Evolutionary conservation across 176 grass and related monocot genomes (phyloP).

Genomic region (Puccinellia tenuiflora): DNA sequence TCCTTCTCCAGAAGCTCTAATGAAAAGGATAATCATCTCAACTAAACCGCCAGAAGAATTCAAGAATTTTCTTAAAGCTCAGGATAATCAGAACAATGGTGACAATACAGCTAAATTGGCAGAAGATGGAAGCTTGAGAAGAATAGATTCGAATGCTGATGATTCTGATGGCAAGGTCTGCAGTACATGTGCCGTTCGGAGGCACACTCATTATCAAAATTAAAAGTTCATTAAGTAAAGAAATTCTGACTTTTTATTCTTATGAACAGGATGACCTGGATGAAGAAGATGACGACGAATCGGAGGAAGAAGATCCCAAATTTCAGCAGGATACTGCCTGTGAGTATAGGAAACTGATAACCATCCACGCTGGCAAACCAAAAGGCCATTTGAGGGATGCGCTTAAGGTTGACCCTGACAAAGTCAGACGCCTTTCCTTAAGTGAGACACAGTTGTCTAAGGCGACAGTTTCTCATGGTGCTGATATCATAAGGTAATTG

Average conservation of each 20-base stretch:
- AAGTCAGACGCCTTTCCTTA: slow-evolving; percentile 73
- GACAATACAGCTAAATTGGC: slow-evolving; percentile 8
- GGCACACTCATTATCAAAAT: slow-evolving; percentile 1
- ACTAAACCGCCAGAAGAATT: slow-evolving; percentile 94
- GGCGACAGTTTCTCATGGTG: slow-evolving; percentile 54
- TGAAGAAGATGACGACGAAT: slow-evolving; percentile 57
- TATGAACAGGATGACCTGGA: slow-evolving; percentile 47
- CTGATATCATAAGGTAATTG: slow-evolving; percentile 77
- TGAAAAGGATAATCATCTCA: slow-evolving; percentile 80
- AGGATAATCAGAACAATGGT: slow-evolving; percentile 18
- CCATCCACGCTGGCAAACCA: slow-evolving; percentile 87
- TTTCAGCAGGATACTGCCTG: slow-evolving; percentile 43
- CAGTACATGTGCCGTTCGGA: slow-evolving; percentile 1
- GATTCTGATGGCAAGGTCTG: slow-evolving; percentile 65
- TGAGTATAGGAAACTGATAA: slow-evolving; percentile 72
- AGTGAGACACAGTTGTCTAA: slow-evolving; percentile 71
- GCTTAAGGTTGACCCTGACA: slow-evolving; percentile 49
- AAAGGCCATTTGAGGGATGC: slow-evolving; percentile 81
- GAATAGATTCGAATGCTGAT: slow-evolving; percentile 53
- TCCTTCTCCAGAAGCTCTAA: slow-evolving; percentile 82
- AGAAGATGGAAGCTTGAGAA: slow-evolving; percentile 39
- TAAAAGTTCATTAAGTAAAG: background rate
- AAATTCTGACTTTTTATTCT: background rate
- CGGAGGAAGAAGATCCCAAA: slow-evolving; percentile 52
- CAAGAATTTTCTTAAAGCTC: slow-evolving; percentile 67